Evolutionary conservation across 2,329 filamentous ascomycete species (phyloP).

Genomic region (Trichoderma koningii): DNA sequence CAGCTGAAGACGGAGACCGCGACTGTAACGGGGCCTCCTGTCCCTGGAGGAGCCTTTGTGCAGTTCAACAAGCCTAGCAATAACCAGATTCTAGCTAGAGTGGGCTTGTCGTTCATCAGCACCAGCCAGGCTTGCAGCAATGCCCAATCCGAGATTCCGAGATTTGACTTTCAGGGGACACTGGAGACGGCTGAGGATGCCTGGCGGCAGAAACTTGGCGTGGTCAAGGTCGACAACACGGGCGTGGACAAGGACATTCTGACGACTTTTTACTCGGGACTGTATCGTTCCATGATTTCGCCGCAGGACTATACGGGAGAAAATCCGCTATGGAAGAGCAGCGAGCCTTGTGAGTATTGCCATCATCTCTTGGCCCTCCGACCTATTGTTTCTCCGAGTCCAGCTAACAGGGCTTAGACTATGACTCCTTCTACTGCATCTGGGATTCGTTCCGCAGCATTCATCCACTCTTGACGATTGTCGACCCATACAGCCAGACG

Average conservation of each 20-base stretch:
- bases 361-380: too few relatives aligned
- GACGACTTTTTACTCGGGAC: conserved; percentile 69
- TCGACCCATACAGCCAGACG: conserved; percentile 68
- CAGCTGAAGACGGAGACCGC: conserved; percentile 38
- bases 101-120: conserved; percentile 72
- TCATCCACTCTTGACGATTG: conserved; percentile 70
- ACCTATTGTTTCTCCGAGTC: background rate
- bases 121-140: conserved; percentile 68
- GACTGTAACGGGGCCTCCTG: conserved; percentile 31
- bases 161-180: conserved; percentile 63
- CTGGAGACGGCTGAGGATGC: conserved; percentile 56
- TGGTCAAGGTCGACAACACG: conserved; percentile 57
- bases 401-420: conserved; percentile 45
- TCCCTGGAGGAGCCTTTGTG: conserved; percentile 59
- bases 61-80: conserved; percentile 53
- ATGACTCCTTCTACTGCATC: conserved; percentile 68
- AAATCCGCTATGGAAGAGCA: conserved; percentile 69
- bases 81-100: conserved; percentile 61
- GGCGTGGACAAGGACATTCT: conserved; percentile 60
- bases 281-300: conserved; percentile 68
- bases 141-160: conserved; percentile 68
- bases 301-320: conserved; percentile 77
- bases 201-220: conserved; percentile 65
- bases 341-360: conserved; percentile 56
- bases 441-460: conserved; percentile 75